phyloP scores from a whole-genome alignment of 352 stramenopile species.

The Pythium chondricola region DNA sequence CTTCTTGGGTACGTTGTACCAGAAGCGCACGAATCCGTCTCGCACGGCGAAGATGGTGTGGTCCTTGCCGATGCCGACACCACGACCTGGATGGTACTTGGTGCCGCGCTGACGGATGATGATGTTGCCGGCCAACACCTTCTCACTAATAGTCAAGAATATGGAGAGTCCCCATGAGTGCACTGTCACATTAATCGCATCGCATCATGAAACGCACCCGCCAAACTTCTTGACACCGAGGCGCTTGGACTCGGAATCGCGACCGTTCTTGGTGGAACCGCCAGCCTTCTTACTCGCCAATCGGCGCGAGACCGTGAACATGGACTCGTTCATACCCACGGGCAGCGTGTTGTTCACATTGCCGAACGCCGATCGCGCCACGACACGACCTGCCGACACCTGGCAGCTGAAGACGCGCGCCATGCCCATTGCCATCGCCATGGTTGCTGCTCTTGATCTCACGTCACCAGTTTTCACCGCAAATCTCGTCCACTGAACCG shows the following conservation, averaged over 20 bases:
- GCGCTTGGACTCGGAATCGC: conserved; percentile 95
- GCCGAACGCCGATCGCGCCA: conserved; percentile 7
- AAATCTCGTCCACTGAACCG: too few relatives aligned
- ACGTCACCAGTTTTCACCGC: not conserved
- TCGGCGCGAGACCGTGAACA: conserved; percentile 46
- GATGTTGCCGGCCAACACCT: conserved; percentile 93
- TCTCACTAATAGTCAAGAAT: conserved; percentile 33
- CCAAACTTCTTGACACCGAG: conserved; percentile 97
- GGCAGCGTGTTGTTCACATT: conserved; percentile 12
- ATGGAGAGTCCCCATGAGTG: not conserved
- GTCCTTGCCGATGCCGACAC: conserved; percentile 93
- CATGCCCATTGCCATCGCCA: conserved; percentile 74
- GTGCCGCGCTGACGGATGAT: conserved; percentile 97
- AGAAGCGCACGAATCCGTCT: conserved; percentile 89
- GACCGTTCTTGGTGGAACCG: conserved; percentile 96
- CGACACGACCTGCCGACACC: conserved; percentile 10
- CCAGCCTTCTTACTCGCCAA: conserved; percentile 96
- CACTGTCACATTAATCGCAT: not conserved
- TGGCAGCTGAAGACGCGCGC: conserved; percentile 55
- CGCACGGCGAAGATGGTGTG: conserved; percentile 90
- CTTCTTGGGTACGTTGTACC: conserved; percentile 83
- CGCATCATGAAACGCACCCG: conserved; percentile 36
- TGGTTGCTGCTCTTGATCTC: conserved; percentile 14
- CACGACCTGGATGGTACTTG: conserved; percentile 92
- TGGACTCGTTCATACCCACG: conserved; percentile 26